Percentiles rank a stretch among this genome's conserved stretches.
These are phyloP conservation scores for Cryptosporidium andersoni DNA, from an alignment of 169 alveolate species.

Conservation along the genomic window DNA sequence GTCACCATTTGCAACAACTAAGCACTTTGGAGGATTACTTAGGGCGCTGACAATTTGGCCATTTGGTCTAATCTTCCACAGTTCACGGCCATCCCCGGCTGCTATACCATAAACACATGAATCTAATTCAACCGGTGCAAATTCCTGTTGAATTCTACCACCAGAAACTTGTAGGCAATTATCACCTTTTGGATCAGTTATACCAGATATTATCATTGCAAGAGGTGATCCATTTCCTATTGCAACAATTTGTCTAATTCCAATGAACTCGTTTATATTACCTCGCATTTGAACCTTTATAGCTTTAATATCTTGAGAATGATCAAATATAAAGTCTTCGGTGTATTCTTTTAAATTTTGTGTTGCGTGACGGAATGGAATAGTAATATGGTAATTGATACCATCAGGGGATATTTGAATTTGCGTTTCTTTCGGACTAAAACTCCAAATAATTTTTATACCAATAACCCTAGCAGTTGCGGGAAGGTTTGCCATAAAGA, in stretches of 20 bases:
- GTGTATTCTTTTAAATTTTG: slow-evolving; percentile 69
- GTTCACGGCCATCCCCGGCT: slow-evolving; percentile 72
- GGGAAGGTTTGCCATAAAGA: slow-evolving; percentile 45
- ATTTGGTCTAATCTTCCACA: slow-evolving; percentile 74
- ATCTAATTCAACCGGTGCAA: slow-evolving; percentile 57
- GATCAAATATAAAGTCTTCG: slow-evolving; percentile 58
- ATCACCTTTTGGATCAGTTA: slow-evolving; percentile 85
- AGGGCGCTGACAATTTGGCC: slow-evolving; percentile 74
- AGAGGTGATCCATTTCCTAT: slow-evolving; percentile 88
- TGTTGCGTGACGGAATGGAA: slow-evolving; percentile 76
- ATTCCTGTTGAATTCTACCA: slow-evolving; percentile 52
- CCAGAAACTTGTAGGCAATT: slow-evolving; percentile 83
- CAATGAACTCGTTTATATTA: slow-evolving; percentile 83
- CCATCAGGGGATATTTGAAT: slow-evolving; percentile 77
- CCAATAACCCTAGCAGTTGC: slow-evolving; percentile 69
- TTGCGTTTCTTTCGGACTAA: slow-evolving; percentile 69
- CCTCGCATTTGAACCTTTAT: slow-evolving; percentile 83
- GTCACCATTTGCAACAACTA: slow-evolving; percentile 76
- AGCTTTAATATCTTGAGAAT: slow-evolving; percentile 71
- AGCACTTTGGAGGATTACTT: slow-evolving; percentile 77
- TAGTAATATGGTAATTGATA: slow-evolving; percentile 70
- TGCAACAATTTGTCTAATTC: slow-evolving; percentile 85
- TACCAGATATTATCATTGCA: slow-evolving; percentile 85
- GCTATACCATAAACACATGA: slow-evolving; percentile 66
- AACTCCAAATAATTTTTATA: slow-evolving; percentile 58